A percentile compares a stretch with the other conserved stretches of the same genome.
Conservation (phyloP, 345 rosid species). For the Rhodamnia argentea region DNA sequence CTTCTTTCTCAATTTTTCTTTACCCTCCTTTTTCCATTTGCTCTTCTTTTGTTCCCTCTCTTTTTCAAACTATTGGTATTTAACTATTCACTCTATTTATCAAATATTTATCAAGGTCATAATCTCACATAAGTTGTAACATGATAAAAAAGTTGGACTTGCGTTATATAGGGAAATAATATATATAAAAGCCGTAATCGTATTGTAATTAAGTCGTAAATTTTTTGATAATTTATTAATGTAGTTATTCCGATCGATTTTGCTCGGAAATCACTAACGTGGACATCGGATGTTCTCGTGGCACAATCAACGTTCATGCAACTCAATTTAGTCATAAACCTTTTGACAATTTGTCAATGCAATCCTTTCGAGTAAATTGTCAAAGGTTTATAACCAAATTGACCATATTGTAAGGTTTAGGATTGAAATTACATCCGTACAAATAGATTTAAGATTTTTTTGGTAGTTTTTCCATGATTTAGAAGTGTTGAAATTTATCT, state of each 20-base stretch:
- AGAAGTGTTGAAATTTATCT: neutral
- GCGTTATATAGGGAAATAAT: neutral
- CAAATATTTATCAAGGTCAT: neutral
- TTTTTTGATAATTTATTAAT: neutral
- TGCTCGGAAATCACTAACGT: accelerated
- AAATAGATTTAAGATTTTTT: neutral
- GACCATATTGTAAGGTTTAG: accelerated
- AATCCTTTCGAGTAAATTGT: neutral
- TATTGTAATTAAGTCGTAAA: neutral
- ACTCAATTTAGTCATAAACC: accelerated
- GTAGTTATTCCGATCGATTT: accelerated
- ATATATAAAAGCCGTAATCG: too few species aligned
- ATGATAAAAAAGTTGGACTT: neutral
- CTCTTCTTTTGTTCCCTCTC: neutral
- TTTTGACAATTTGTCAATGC: neutral
- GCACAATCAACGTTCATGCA: accelerated
- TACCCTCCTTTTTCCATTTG: neutral
- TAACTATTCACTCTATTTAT: neutral
- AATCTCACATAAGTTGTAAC: neutral
- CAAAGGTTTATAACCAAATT: neutral
- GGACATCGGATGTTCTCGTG: accelerated
- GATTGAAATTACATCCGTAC: accelerated
- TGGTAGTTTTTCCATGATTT: neutral
- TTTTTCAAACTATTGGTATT: neutral
- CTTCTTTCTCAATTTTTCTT: neutral